Evolutionary conservation across 2,329 filamentous ascomycete genomes (phyloP).

Genomic region (Trichoderma atrobrunneum): DNA sequence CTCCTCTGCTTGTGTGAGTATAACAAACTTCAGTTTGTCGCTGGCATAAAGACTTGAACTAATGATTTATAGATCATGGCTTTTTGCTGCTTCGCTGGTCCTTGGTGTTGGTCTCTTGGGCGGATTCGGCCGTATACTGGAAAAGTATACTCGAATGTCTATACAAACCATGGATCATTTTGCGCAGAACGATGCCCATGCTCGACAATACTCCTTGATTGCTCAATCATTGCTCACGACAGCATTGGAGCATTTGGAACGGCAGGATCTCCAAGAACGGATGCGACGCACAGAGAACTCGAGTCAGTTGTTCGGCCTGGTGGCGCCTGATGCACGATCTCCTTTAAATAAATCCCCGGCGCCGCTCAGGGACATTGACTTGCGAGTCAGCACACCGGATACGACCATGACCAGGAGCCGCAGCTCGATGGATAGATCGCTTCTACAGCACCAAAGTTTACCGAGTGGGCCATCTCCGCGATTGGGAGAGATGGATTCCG

Average conservation of each 20-base stretch:
- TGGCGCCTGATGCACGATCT: conserved; percentile 34
- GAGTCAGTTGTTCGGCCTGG: conserved; percentile 50
- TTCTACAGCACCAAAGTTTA: conserved; percentile 25
- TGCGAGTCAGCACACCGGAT: conserved; percentile 22
- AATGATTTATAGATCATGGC: conserved; percentile 44
- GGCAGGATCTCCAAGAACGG: conserved; percentile 46
- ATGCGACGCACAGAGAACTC: conserved; percentile 49
- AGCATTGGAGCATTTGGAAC: conserved; percentile 47
- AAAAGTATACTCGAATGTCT: conserved; percentile 48
- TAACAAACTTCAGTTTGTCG: too few relatives aligned
- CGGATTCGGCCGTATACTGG: conserved; percentile 50
- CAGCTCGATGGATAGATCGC: conserved; percentile 29
- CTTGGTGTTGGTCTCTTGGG: conserved; percentile 51
- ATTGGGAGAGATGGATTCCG: conserved; percentile 37
- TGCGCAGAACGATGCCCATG: conserved; percentile 48
- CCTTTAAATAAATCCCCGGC: conserved; percentile 15
- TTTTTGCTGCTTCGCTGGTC: conserved; percentile 53
- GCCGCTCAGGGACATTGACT: conserved; percentile 19
- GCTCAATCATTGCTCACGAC: conserved; percentile 49
- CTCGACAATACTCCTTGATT: conserved; percentile 52
- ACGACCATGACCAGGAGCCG: conserved; percentile 19
- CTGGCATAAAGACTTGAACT: neutral
- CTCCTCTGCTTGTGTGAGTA: conserved; percentile 51
- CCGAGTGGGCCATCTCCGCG: conserved; percentile 31
- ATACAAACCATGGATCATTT: conserved; percentile 50